These are phyloP conservation scores for Psophocarpus tetragonolobus DNA, from an alignment of 306 rosid species.

Conservation along the genomic window DNA sequence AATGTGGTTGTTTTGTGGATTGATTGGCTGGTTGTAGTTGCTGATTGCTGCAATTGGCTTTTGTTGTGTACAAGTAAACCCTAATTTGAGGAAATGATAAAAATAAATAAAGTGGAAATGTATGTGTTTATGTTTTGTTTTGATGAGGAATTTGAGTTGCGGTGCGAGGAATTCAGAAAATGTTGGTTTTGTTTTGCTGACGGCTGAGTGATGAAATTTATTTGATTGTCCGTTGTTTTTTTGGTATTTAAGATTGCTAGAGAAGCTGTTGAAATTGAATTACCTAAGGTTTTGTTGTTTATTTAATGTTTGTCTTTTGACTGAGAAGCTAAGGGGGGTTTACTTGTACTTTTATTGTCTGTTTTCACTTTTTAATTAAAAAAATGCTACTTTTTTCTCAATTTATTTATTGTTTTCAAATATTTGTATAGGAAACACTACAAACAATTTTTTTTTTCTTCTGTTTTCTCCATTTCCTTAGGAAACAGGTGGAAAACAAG, in stretches of 20 bases:
- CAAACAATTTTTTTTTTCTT: too few species aligned
- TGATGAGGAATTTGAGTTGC: background rate
- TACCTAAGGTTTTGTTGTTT: background rate
- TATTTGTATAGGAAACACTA: too few species aligned
- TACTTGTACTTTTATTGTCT: too few species aligned
- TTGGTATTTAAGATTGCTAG: background rate
- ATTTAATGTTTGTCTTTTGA: background rate
- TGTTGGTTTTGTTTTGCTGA: background rate
- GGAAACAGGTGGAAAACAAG: too few species aligned
- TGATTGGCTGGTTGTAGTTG: background rate
- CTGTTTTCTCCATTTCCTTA: too few species aligned
- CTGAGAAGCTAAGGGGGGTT: background rate
- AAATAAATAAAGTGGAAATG: background rate
- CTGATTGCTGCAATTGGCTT: background rate
- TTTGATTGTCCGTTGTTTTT: background rate
- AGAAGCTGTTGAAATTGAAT: background rate
- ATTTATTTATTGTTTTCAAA: too few species aligned
- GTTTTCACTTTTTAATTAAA: too few species aligned
- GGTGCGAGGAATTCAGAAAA: constrained; percentile 2
- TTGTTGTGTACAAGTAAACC: background rate
- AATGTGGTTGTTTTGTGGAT: background rate
- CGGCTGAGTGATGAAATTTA: background rate
- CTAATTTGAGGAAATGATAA: background rate
- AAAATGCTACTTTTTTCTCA: too few species aligned
- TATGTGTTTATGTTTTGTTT: background rate